A percentile compares a stretch with the other conserved stretches of the same genome.
These are phyloP conservation scores for Irpex sp. DNA, from an alignment of 1,284 basidiomycete genomes.

Conservation along the genomic window DNA sequence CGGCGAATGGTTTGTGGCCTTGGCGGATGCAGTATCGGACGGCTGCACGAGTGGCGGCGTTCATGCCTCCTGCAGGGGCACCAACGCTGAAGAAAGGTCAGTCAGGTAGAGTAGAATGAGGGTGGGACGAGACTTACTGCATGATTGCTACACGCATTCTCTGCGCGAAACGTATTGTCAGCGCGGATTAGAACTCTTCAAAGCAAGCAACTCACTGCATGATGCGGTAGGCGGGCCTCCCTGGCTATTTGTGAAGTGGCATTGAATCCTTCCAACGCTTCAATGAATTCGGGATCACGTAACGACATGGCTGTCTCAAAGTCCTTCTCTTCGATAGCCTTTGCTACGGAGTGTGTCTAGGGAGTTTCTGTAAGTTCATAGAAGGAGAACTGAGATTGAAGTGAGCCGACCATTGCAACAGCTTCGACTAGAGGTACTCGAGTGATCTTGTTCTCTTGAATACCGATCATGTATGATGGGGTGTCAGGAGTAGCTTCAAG, in stretches of 20 bases:
- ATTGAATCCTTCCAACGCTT: constrained; percentile 82
- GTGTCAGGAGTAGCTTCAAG: constrained; percentile 87
- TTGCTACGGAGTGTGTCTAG: constrained; percentile 82
- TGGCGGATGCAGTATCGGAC: constrained; percentile 90
- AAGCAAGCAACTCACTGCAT: constrained; percentile 40
- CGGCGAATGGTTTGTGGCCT: constrained; percentile 86
- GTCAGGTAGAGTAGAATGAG: not conserved
- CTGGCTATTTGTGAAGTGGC: constrained; percentile 64
- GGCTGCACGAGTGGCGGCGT: constrained; percentile 92
- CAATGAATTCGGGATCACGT: constrained; percentile 89
- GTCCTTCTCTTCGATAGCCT: constrained; percentile 79
- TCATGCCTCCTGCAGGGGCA: constrained; percentile 98
- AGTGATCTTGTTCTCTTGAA: constrained; percentile 93
- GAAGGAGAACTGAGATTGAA: not conserved
- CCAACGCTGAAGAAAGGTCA: constrained; percentile 59
- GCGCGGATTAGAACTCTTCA: not conserved
- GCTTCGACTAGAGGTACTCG: constrained; percentile 90
- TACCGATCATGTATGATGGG: constrained; percentile 96
- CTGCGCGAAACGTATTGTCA: constrained; percentile 30
- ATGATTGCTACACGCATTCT: constrained; percentile 87
- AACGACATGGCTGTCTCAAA: constrained; percentile 85
- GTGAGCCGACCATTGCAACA: constrained; percentile 63
- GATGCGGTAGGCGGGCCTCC: constrained; percentile 54
- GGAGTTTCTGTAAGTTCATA: not conserved
- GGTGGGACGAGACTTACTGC: constrained; percentile 56